Evolutionary conservation across 169 alveolate genomes (phyloP), one percentile per base, ranked within the genome.

Genomic region (Eimeria nieschulzi): DNA sequence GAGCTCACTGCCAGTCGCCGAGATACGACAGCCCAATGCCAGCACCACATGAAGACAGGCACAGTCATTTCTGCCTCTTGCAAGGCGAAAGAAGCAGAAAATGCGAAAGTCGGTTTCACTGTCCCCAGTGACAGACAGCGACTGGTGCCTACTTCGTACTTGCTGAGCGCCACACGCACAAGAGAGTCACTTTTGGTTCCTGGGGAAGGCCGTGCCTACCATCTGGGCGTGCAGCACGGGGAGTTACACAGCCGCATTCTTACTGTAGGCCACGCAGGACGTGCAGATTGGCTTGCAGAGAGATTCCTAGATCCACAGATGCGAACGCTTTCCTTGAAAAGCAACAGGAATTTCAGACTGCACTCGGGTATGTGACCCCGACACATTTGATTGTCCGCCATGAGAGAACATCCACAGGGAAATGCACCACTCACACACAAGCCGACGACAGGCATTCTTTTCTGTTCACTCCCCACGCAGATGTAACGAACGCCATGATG

Each of bases 231-330:
- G 56, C 82, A 91, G 63, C 75, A 71, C 21, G 93, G 93, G 15
- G 95, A 92, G 66, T 59, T 92, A 25, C 23, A 85, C n/a, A 51
- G 33, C 79, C 83, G 95, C 13, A 84, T 92, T 19, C 70, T 92
- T 12, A 87, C 93, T 2, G 95, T 92, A 12, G 95, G 95, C 9
- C 88, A 83, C 66, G 73, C 79, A 25, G 92, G 83, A 55, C 53
- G 95, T 19, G 95, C 95, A 53, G 93, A 87, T 73, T 25, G 61
- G 82, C 92, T 92, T 5, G 91, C 95, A 23, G 83, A 92, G 23
- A 66, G 59, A 12, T 83, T 92, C 53, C 88, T 92, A 53, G 95
- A 92, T 59, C 26, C 92, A 10, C 78, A 66, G n/a, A 66, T 68
- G 85, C 75, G 86, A 25, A 94, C 83, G 39, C 66, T 79, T 39